Base-by-base conservation (phyloP, 306 rosid genomes). In the Corylus avellana region DNA sequence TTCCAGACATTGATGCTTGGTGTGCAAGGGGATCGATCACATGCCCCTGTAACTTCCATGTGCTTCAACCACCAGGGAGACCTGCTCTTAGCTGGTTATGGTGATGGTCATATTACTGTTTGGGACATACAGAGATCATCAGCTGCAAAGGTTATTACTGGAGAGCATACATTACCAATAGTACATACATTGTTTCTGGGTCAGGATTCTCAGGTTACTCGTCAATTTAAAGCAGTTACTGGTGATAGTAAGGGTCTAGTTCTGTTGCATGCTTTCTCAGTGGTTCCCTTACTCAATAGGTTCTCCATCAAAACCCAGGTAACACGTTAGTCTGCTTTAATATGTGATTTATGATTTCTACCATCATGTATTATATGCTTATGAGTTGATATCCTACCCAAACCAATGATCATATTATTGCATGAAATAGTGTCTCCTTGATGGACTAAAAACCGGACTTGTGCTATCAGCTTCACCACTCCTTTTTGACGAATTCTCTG, bases 241-340 rank as follows among this genome's bases (percentile, higher is more conserved):
- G 97, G 99, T 79, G 99, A 95, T 86, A 84, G 88, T 77, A 95
- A 93, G 91, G 99, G 99, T 83, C 88, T 93, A 75, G 97, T 95
- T 83, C 88, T 90, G 79, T 89, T 90, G 29, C 99, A 91, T 88
- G 83, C 87, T 20, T 78, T 84, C 88, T 91, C 97, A 39, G 91
- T 91, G 79, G 86, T 92, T 83, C 92, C 92, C 72, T 82, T 93
- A 90, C 86, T 91, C 49, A 91, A 87, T 83, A 90, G 92, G 79
- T 88, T 95, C 91, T 72, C 88, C 51, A 69, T 86, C 86, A 91
- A 93, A 93, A 86, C 97, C 78, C 96, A 90, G 98, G 98, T 95
- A 91, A 68, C 56, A 61, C 27, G 58, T 70, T 80, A 29, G 58
- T 77, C 69, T 79, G 18, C 59, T 25, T 48, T 59, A 63, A 74